phyloP scores from a whole-genome alignment of 2,329 filamentous ascomycete species.

The Nemania sp. region DNA sequence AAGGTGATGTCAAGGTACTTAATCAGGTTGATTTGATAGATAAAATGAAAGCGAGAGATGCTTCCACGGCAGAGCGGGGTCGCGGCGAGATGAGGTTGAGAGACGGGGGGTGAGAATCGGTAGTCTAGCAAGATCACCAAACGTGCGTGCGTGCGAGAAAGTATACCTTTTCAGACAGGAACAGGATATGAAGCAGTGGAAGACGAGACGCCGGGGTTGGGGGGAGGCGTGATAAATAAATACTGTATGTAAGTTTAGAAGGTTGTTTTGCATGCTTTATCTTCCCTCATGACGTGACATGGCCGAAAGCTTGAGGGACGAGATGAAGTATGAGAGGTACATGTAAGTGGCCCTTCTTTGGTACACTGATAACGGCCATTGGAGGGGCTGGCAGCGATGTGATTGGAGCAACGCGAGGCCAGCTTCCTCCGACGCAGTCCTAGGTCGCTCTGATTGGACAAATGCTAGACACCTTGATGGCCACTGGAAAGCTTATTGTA shows the following conservation, averaged over 20 bases:
- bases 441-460: neutral
- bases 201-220: neutral
- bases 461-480: slow-evolving; percentile 15
- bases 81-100: too few species aligned
- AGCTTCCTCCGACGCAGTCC: neutral
- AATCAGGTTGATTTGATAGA: neutral
- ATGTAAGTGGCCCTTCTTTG: too few species aligned
- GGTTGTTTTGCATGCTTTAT: slow-evolving; percentile 26
- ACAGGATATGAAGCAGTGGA: too few species aligned
- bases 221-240: neutral
- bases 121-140: too few species aligned
- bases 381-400: neutral
- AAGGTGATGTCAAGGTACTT: too few species aligned
- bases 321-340: too few species aligned
- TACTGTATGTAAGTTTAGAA: slow-evolving; percentile 29
- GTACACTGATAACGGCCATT: slow-evolving; percentile 13
- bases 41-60: too few species aligned
- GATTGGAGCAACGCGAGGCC: slow-evolving; percentile 6
- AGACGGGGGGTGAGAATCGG: too few species aligned
- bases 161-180: too few species aligned
- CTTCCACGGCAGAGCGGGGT: too few species aligned
- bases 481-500: too few species aligned
- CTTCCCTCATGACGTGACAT: neutral
- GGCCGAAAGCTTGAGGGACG: slow-evolving; percentile 1
- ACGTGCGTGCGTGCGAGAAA: too few species aligned